Evolutionary conservation across 2,329 filamentous ascomycete species (phyloP), one percentile per base, ranked within the genome.

Genomic region (Nemania sp.): DNA sequence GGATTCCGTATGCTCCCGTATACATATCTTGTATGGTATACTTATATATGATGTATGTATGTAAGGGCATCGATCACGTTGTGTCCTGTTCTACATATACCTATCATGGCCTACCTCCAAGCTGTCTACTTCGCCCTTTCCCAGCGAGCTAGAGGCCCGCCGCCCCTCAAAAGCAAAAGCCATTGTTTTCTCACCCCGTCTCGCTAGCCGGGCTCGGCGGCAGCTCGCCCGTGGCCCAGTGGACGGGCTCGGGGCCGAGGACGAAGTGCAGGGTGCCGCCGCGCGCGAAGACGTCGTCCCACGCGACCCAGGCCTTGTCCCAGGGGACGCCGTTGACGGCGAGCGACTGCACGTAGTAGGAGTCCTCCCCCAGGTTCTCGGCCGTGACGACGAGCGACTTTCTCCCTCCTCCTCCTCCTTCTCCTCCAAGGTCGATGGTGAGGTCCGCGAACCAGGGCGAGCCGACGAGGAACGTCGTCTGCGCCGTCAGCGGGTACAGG

Each of bases 401-500:
- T 4, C 77, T n/a, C n/a, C n/a, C n/a, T n/a, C n/a, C n/a, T n/a
- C n/a, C n/a, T n/a, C n/a, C n/a, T n/a, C n/a, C n/a, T n/a, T n/a
- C 80, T 2, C 70, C 76, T 10, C 83, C 85, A 1, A 90, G 78
- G 37, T 82, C 74, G 57, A 91, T 83, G 0, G 78, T 85, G 65
- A 90, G 75, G 40, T 84, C 79, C 1, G 74, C 73, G 69, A 88
- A 87, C 85, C 85, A 89, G 0, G 87, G 87, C 6, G 84, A 85
- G 2, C 83, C 83, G 54, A 90, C 78, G 15, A 90, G 76, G 71
- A 90, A 90, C 1, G 84, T 88, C 0, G 86, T 86, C 76, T 90
- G 87, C 0, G 86, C 87, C 0, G 87, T 88, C 63, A 90, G 76
- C 1, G 87, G 88, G 65, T 89, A 90, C 29, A 90, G 74, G 1